phyloP scores from a whole-genome alignment of 75 land plant genomes.

The Ceratopteris richardii region DNA sequence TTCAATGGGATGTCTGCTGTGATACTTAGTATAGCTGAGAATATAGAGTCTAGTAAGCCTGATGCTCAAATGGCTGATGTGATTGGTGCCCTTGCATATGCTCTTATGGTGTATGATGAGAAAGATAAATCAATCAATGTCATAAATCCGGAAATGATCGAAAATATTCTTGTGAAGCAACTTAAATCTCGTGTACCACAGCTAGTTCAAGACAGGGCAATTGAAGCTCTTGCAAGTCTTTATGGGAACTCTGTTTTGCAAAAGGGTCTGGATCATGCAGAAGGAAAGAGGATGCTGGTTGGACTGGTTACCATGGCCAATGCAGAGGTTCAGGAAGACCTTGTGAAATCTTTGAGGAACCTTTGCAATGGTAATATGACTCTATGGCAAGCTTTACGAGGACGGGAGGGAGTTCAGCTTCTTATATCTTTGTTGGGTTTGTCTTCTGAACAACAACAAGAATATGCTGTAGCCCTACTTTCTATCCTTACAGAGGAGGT shows the following conservation, averaged over 20 bases:
- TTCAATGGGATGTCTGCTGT: conserved; percentile 87
- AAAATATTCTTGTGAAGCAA: conserved; percentile 71
- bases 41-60: conserved; percentile 62
- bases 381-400: conserved; percentile 86
- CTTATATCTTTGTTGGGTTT: conserved; percentile 94
- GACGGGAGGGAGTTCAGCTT: conserved; percentile 93
- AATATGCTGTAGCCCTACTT: conserved; percentile 90
- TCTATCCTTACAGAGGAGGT: conserved; percentile 79
- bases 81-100: conserved; percentile 90
- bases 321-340: conserved; percentile 74
- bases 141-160: conserved; percentile 59
- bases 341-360: conserved; percentile 51
- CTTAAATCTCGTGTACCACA: conserved; percentile 44
- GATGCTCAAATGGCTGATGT: conserved; percentile 76
- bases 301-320: conserved; percentile 92
- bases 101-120: conserved; percentile 80
- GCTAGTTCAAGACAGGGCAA: conserved; percentile 74
- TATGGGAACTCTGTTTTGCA: conserved; percentile 71
- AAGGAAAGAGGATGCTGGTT: conserved; percentile 83
- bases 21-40: conserved; percentile 77
- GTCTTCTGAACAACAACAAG: conserved; percentile 95
- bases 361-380: conserved; percentile 56
- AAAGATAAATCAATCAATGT: conserved; percentile 43
- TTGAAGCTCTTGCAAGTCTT: conserved; percentile 90
- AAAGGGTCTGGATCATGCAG: conserved; percentile 49